Evolutionary conservation across 129 eudicot genomes (phyloP).

Genomic region (Rutidosis leptorrhynchoides): DNA sequence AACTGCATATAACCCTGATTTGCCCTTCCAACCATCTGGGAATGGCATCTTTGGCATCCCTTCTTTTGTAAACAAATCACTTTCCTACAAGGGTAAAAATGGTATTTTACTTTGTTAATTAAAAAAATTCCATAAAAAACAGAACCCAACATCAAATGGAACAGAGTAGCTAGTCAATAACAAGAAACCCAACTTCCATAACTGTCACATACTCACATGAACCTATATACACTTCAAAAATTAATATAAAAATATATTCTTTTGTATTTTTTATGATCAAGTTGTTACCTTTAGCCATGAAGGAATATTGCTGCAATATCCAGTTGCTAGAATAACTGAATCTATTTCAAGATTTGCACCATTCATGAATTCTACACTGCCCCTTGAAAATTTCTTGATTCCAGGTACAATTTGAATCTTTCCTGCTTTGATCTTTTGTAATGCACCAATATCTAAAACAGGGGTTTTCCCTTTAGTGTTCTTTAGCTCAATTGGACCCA

Average conservation of each 20-base stretch:
- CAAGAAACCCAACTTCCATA: slow-evolving; percentile 63
- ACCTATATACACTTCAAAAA: slow-evolving; percentile 21
- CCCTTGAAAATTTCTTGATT: slow-evolving; percentile 63
- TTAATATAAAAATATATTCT: background rate
- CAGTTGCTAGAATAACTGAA: slow-evolving; percentile 83
- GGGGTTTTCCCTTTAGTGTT: slow-evolving; percentile 73
- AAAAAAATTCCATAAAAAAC: background rate
- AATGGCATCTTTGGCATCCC: slow-evolving; percentile 61
- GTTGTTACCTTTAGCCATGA: slow-evolving; percentile 84
- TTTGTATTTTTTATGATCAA: background rate
- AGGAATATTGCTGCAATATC: slow-evolving; percentile 93
- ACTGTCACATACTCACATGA: slow-evolving; percentile 71
- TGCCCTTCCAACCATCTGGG: slow-evolving; percentile 92
- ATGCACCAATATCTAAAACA: slow-evolving; percentile 72
- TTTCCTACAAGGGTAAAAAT: slow-evolving; percentile 49
- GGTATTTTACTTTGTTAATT: slow-evolving; percentile 17
- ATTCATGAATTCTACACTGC: slow-evolving; percentile 58
- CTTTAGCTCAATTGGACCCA: slow-evolving; percentile 83
- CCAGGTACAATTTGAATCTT: slow-evolving; percentile 69
- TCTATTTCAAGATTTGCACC: slow-evolving; percentile 61
- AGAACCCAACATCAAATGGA: slow-evolving; percentile 25
- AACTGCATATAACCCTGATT: slow-evolving; percentile 81
- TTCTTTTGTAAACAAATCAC: slow-evolving; percentile 64
- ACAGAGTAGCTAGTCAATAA: slow-evolving; percentile 38
- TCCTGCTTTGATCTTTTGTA: slow-evolving; percentile 59